Conservation (phyloP, 2,329 filamentous ascomycete species). For the Cercospora sesami region DNA sequence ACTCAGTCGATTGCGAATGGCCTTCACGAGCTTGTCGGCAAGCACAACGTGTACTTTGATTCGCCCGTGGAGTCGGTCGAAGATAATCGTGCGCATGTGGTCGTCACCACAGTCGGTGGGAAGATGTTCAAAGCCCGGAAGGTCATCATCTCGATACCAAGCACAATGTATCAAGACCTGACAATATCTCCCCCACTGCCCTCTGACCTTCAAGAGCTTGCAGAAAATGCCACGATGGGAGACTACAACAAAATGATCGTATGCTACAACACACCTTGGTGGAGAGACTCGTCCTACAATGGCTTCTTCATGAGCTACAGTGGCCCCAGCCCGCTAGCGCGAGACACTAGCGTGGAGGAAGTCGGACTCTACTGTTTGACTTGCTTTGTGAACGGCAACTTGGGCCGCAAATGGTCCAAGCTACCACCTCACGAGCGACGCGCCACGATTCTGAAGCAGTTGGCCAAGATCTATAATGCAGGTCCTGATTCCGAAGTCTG, state of each 20-base stretch:
- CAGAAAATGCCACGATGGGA: neutral
- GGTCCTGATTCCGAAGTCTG: slow-evolving; percentile 11
- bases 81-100: slow-evolving; percentile 2
- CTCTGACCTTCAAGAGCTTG: neutral
- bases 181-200: slow-evolving; percentile 9
- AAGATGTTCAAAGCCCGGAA: neutral
- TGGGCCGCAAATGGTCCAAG: slow-evolving; percentile 8
- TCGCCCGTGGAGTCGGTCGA: slow-evolving; percentile 7
- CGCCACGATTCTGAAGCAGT: slow-evolving; percentile 7
- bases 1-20: slow-evolving; percentile 5
- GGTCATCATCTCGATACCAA: slow-evolving; percentile 11
- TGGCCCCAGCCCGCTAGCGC: neutral
- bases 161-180: slow-evolving; percentile 8
- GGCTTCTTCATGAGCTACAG: slow-evolving; percentile 13
- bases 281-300: slow-evolving; percentile 8
- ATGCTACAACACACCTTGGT: slow-evolving; percentile 12
- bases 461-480: slow-evolving; percentile 8
- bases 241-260: slow-evolving; percentile 15
- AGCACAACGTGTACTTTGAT: slow-evolving; percentile 5
- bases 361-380: slow-evolving; percentile 8
- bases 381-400: slow-evolving; percentile 12
- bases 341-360: slow-evolving; percentile 10
- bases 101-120: neutral
- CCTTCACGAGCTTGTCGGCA: slow-evolving; percentile 9
- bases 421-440: slow-evolving; percentile 10